Conservation (phyloP, 176 grass and related monocot species). For the Bolboschoenus planiculmis region DNA sequence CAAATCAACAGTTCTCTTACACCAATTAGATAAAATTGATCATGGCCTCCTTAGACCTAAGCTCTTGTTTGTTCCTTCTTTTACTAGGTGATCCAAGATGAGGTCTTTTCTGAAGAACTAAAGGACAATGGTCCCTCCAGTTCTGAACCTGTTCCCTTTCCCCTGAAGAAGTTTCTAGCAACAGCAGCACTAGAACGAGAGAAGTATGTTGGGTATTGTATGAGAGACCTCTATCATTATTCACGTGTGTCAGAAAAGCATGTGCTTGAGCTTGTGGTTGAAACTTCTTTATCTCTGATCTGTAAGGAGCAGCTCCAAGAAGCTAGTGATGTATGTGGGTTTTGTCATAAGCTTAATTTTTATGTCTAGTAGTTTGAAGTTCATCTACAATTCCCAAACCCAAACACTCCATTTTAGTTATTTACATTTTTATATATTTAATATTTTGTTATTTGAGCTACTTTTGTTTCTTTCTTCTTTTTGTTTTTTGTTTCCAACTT, state of each 20-base stretch:
- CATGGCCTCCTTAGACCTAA: background rate
- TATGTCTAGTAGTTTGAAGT: background rate
- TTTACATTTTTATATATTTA: constrained; percentile 19
- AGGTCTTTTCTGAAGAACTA: constrained; percentile 63
- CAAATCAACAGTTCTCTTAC: background rate
- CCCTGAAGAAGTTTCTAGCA: constrained; percentile 71
- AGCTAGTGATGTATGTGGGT: constrained; percentile 64
- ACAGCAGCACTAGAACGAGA: constrained; percentile 38
- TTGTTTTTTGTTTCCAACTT: too few relatives aligned
- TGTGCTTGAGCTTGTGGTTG: constrained; percentile 63
- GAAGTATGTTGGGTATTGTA: constrained; percentile 39
- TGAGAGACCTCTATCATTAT: constrained; percentile 88
- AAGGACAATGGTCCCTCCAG: constrained; percentile 51
- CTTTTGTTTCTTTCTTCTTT: background rate
- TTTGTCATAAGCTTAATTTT: background rate
- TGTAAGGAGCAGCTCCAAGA: constrained; percentile 68
- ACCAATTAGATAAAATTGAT: background rate
- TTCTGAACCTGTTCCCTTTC: constrained; percentile 50
- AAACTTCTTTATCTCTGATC: constrained; percentile 74
- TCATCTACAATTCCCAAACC: background rate
- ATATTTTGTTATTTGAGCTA: background rate
- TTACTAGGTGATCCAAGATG: constrained; percentile 61
- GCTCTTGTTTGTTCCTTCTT: background rate
- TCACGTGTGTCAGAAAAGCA: constrained; percentile 65
- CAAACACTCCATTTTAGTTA: background rate